phyloP scores from a whole-genome alignment of 225 moss, liverwort and hornwort species.

The Sphagnum contortum region DNA sequence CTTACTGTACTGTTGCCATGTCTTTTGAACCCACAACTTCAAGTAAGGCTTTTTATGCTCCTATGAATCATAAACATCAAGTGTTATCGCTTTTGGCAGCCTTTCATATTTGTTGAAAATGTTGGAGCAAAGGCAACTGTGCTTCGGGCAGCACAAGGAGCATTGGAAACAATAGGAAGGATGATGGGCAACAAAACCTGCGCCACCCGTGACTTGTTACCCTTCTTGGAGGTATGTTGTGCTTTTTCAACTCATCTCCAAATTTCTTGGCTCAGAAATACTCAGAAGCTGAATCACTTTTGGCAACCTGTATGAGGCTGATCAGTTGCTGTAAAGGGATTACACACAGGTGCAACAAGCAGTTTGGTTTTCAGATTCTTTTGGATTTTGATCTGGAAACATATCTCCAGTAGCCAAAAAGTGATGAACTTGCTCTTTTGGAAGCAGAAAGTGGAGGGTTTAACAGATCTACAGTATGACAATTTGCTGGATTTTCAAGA shows the following conservation, averaged over 20 bases:
- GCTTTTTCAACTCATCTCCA: not conserved
- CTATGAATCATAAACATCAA: not conserved
- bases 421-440: not conserved
- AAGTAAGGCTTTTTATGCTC: not conserved
- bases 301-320: too few relatives aligned
- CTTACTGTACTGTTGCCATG: not conserved
- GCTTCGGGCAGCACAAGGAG: constrained; percentile 47
- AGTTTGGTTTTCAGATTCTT: not conserved
- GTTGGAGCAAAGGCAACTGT: constrained; percentile 54
- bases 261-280: not conserved
- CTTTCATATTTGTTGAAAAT: constrained; percentile 78
- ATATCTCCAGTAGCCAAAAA: not conserved
- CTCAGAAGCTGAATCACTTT: too few relatives aligned
- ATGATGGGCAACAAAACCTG: constrained; percentile 33
- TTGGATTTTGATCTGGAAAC: not conserved
- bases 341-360: not conserved
- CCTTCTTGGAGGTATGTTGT: constrained; percentile 53
- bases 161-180: constrained; percentile 30
- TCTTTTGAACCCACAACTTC: too few relatives aligned
- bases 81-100: constrained; percentile 28
- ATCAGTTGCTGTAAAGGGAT: too few relatives aligned
- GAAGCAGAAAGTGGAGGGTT: constrained; percentile 16
- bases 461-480: constrained; percentile 70
- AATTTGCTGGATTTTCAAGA: constrained; percentile 62
- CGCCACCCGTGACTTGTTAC: constrained; percentile 45